Percentiles rank a stretch among this genome's conserved stretches.
These are phyloP conservation scores for Solanum chmielewskii DNA, from an alignment of 257 asterid species.

Conservation along the genomic window DNA sequence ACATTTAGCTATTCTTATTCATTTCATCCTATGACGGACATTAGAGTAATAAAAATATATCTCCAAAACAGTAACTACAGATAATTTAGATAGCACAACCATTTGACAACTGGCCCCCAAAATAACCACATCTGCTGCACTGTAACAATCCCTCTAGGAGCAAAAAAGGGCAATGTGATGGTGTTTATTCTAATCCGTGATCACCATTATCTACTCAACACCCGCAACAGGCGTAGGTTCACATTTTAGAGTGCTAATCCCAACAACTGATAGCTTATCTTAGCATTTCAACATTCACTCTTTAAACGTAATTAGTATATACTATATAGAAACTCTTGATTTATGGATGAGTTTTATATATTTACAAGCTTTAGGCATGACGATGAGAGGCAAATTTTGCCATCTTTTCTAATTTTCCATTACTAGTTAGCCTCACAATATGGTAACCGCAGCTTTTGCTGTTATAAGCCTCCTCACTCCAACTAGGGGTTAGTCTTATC, in stretches of 20 bases:
- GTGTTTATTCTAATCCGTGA: background rate
- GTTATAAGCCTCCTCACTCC: background rate
- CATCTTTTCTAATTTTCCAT: background rate
- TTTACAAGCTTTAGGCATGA: background rate
- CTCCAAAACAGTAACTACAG: background rate
- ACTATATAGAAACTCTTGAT: background rate
- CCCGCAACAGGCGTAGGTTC: background rate
- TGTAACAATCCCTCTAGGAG: background rate
- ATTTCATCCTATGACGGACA: background rate
- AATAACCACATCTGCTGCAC: background rate
- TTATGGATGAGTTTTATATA: background rate
- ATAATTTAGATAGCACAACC: background rate
- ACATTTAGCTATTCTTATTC: background rate
- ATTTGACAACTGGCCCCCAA: background rate
- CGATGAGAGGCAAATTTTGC: background rate
- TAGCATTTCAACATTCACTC: background rate
- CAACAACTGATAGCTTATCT: background rate
- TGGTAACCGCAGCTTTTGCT: background rate
- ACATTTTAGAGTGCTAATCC: background rate
- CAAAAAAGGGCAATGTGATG: background rate
- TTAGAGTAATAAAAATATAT: background rate
- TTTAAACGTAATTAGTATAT: background rate
- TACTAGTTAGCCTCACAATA: background rate
- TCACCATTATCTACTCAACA: background rate
- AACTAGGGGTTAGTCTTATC: background rate